These are phyloP conservation scores for Blakeslea trispora DNA, from an alignment of 371 early-diverging fungal genomes.

Conservation along the genomic window DNA sequence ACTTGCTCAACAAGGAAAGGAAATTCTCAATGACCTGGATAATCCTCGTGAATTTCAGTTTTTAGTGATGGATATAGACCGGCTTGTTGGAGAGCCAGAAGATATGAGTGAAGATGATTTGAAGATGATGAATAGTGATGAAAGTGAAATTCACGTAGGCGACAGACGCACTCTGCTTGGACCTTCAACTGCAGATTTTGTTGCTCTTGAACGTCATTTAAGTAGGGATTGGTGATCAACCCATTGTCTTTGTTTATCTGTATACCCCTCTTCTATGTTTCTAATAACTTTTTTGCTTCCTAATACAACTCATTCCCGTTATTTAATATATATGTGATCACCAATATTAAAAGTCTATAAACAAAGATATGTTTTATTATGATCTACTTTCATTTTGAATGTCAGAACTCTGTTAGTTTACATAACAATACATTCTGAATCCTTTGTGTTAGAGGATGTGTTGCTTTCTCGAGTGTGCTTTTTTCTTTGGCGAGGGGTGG, in stretches of 20 bases:
- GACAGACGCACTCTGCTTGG: slow-evolving; percentile 25
- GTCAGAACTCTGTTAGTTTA: slow-evolving; percentile 10
- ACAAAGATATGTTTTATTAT: neutral
- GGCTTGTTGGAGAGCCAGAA: slow-evolving; percentile 34
- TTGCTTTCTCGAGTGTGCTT: slow-evolving; percentile 40
- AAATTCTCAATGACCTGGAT: slow-evolving; percentile 14
- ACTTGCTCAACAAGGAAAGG: slow-evolving; percentile 34
- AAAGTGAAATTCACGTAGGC: slow-evolving; percentile 16
- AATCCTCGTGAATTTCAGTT: slow-evolving; percentile 3
- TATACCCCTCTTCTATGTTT: neutral
- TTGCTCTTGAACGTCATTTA: slow-evolving; percentile 27
- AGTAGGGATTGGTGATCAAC: slow-evolving; percentile 31
- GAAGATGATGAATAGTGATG: slow-evolving; percentile 27
- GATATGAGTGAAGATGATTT: slow-evolving; percentile 37
- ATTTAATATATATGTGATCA: neutral
- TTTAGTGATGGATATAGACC: slow-evolving; percentile 15
- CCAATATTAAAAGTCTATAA: neutral
- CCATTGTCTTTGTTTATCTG: neutral
- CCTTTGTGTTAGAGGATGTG: slow-evolving; percentile 27
- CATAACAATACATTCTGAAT: slow-evolving; percentile 49
- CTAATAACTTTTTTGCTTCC: too few species aligned
- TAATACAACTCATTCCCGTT: too few species aligned
- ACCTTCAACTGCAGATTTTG: slow-evolving; percentile 21
- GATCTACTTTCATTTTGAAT: too few species aligned
- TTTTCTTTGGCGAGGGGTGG: slow-evolving; percentile 30